Evolutionary conservation across 495 filamentous ascomycete species (phyloP).

Genomic region (Podospora conica): DNA sequence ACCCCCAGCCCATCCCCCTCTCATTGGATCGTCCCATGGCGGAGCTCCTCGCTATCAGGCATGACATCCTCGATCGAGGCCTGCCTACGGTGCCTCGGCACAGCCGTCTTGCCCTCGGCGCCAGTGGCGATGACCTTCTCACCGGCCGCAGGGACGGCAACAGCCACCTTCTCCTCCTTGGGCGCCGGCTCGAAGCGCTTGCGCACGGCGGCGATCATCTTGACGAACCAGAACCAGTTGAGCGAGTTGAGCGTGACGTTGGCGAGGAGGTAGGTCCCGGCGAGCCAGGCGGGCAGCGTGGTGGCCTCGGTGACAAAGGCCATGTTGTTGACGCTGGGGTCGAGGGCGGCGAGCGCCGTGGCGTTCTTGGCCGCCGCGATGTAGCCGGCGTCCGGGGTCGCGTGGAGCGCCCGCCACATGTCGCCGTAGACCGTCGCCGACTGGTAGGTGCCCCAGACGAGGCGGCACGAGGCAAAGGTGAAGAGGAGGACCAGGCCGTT

Average conservation of each 20-base stretch:
- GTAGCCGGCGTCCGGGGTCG: slow-evolving; percentile 28
- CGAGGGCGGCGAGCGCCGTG: not conserved
- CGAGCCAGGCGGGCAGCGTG: slow-evolving; percentile 73
- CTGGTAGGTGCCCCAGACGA: slow-evolving; percentile 88
- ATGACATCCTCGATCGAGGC: slow-evolving; percentile 28
- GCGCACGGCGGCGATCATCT: slow-evolving; percentile 88
- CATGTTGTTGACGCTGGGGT: slow-evolving; percentile 39
- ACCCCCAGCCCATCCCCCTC: not conserved
- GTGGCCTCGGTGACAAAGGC: slow-evolving; percentile 38
- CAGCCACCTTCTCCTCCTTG: slow-evolving; percentile 21
- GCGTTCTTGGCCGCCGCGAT: slow-evolving; percentile 17
- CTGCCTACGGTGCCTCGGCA: slow-evolving; percentile 4
- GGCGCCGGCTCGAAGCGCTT: slow-evolving; percentile 84
- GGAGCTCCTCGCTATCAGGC: slow-evolving; percentile 29
- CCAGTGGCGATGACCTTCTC: not conserved
- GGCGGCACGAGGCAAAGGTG: slow-evolving; percentile 81
- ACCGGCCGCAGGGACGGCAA: not conserved
- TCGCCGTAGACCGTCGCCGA: slow-evolving; percentile 71
- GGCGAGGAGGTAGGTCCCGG: slow-evolving; percentile 62
- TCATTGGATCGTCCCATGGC: slow-evolving; percentile 31
- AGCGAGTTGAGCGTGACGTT: slow-evolving; percentile 79
- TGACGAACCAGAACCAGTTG: slow-evolving; percentile 94
- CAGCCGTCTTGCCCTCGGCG: not conserved
- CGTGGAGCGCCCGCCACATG: slow-evolving; percentile 59
- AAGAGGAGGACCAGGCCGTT: slow-evolving; percentile 70